Evolutionary conservation across 345 rosid species (phyloP).

Genomic region (Eucalyptus regnans): DNA sequence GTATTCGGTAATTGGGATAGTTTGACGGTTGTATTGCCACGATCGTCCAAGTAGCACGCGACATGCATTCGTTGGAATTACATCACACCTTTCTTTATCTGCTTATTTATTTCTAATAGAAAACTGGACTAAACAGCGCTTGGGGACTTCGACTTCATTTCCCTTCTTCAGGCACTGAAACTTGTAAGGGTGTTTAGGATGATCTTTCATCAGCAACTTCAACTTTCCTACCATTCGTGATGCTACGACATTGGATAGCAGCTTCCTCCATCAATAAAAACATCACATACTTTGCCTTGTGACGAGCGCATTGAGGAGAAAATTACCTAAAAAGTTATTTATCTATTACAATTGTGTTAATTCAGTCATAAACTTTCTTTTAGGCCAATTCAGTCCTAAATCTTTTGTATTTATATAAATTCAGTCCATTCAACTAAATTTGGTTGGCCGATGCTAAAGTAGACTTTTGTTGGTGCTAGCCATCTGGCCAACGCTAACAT

Average conservation of each 20-base stretch:
- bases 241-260: not conserved
- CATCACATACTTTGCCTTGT: not conserved
- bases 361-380: no score
- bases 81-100: not conserved
- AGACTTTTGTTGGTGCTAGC: no score
- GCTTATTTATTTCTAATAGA: not conserved
- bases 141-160: not conserved
- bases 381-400: no score
- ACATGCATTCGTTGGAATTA: not conserved
- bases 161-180: not conserved
- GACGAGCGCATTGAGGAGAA: not conserved
- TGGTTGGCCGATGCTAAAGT: no score
- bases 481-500: fast-evolving
- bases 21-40: not conserved
- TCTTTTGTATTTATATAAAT: no score
- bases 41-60: not conserved
- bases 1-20: not conserved
- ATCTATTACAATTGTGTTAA: no score
- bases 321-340: no score
- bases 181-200: not conserved
- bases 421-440: no score
- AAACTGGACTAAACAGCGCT: not conserved
- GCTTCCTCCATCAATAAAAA: not conserved
- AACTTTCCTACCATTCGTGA: not conserved
- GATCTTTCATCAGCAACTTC: not conserved